These are phyloP conservation scores for Fusarium scirpi DNA, from an alignment of 2,329 filamentous ascomycete species.

Conservation along the genomic window DNA sequence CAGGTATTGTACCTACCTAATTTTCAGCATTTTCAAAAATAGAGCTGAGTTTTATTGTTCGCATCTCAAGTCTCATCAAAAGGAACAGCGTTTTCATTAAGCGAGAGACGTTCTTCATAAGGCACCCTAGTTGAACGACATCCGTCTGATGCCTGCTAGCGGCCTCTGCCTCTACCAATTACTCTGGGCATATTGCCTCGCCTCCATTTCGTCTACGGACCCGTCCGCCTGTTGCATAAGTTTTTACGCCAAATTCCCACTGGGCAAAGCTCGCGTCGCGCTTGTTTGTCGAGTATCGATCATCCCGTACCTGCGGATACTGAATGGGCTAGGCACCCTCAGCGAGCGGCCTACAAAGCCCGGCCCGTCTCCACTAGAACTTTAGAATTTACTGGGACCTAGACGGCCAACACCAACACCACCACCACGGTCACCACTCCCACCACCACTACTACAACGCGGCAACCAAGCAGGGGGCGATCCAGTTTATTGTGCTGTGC, in stretches of 20 bases:
- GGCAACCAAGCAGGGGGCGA: conserved; percentile 44
- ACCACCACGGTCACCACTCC: conserved; percentile 45
- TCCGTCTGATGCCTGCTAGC: conserved; percentile 13
- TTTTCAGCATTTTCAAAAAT: conserved; percentile 14
- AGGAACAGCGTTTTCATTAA: conserved; percentile 1
- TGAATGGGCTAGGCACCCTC: conserved; percentile 12
- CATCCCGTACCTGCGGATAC: conserved; percentile 30
- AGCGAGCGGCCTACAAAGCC: conserved; percentile 41
- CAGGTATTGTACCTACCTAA: background rate
- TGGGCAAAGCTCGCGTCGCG: conserved; percentile 31
- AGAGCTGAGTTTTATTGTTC: conserved; percentile 9
- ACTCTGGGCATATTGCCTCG: conserved; percentile 14
- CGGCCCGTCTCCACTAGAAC: conserved; percentile 41
- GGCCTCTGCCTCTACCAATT: conserved; percentile 4
- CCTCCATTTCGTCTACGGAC: conserved; percentile 32
- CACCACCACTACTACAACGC: conserved; percentile 43
- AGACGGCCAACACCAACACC: conserved; percentile 37
- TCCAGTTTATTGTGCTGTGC: conserved; percentile 20
- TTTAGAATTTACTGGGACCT: conserved; percentile 40
- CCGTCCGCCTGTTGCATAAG: conserved; percentile 27
- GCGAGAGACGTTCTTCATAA: conserved; percentile 6
- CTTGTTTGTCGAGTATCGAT: conserved; percentile 43
- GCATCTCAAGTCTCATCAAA: conserved; percentile 4
- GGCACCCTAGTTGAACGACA: conserved; percentile 2
- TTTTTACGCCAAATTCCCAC: conserved; percentile 16